Base-by-base conservation (phyloP, 208 protist genomes). In the Trypanosoma avium region DNA sequence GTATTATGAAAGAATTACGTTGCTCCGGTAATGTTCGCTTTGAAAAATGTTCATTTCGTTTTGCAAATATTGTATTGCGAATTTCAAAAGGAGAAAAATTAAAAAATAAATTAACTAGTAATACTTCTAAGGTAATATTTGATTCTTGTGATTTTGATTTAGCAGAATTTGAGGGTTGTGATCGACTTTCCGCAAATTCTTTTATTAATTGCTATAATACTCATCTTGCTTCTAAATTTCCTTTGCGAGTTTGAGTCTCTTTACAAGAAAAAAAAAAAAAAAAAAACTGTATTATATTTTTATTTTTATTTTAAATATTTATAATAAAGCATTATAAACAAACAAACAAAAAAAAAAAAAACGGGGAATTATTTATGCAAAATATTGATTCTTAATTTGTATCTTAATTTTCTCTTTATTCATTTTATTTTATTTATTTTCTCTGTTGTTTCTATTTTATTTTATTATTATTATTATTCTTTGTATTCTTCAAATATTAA, bases 121-220 rank as follows among this genome's bases (percentile, higher is more conserved):
- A 15, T 0, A 13, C 3, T 26, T 9, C 15, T 26, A 19, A 29
- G n/a, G 45, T 90, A 22, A 19, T 66, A 5, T 91, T 91, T 66
- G 35, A 80, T 8, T 32, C 55, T 1, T 89, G 86, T 54, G 77
- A 89, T 61, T 87, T 93, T 58, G 86, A 93, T 58, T 53, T 93
- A 50, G 48, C 61, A 26, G 76, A 81, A 46, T 93, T 93, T 60
- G 70, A 81, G 21, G 76, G 73, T 42, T 79, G 78, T 64, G 55
- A 62, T 47, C 58, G 58, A 7, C 35, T 87, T 13, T 45, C 58
- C 17, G 22, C 46, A 0, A 9, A 27, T 21, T 65, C 57, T 46
- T 91, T 91, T 70, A 26, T 53, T 21, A 17, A 73, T 17, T 92
- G 81, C 66, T 61, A 47, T 53, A 92, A 92, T 73, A 82, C 72